Conservation (phyloP, 176 grass and related monocot genomes). For the Zoysia japonica region DNA sequence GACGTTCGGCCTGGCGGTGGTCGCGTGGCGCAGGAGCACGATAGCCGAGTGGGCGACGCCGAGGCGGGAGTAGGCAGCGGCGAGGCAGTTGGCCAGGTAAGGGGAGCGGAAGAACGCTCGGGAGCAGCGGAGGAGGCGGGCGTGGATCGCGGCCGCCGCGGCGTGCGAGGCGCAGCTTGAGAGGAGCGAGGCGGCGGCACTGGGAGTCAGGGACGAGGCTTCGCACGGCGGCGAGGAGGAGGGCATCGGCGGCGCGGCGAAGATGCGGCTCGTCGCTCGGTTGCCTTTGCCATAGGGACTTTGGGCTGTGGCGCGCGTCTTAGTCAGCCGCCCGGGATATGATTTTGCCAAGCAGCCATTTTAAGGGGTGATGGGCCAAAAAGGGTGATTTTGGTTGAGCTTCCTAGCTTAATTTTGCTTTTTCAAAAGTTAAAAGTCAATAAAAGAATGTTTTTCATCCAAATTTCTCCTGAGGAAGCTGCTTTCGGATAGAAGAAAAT, state of each 20-base stretch:
- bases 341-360: no score
- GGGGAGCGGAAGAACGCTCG: conserved; percentile 42
- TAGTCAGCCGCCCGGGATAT: no score
- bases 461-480: no score
- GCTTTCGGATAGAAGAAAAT: no score
- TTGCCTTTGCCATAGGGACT: conserved; percentile 10
- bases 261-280: not conserved
- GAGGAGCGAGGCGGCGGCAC: conserved; percentile 43
- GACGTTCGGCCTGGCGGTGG: conserved; percentile 32
- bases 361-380: no score
- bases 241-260: conserved; percentile 26
- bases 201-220: not conserved
- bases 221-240: not conserved
- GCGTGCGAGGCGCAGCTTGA: conserved; percentile 38
- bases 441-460: no score
- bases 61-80: conserved; percentile 60
- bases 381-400: no score
- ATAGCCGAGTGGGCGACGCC: conserved; percentile 38
- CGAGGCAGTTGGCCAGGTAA: conserved; percentile 65
- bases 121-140: conserved; percentile 60
- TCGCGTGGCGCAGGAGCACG: conserved; percentile 43
- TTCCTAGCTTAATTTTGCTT: no score
- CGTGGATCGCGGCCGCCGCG: conserved; percentile 51
- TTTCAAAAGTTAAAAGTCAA: no score
- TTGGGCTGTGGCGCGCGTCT: no score